Evolutionary conservation across 495 filamentous ascomycete genomes (phyloP), one percentile per base, ranked within the genome.

Genomic region (Neurospora africana): DNA sequence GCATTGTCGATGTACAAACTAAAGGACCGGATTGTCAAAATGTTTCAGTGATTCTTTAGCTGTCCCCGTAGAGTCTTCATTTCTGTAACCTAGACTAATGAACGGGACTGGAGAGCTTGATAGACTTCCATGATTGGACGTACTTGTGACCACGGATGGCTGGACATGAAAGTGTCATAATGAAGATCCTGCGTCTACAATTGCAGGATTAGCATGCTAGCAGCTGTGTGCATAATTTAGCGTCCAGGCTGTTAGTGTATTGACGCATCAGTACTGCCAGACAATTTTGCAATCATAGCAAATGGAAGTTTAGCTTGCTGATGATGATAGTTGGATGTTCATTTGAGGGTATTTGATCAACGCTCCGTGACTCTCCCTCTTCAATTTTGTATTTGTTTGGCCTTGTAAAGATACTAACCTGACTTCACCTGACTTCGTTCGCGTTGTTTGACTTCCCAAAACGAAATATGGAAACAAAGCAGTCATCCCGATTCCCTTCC

Each of bases 211-310:
- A 53, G 21, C 13, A 1, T 4, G 2, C 44, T 53, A 53, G 19
- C 3, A 10, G 2, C 6, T 9, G 13, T 0, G 5, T 2, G 6
- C 15, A 17, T 40, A 17, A 0, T 17, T 17, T 17, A 0, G 1
- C 15, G 4, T 0, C 1, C 10, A 38, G 9, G 2, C 10, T 23
- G 44, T 53, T 53, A 53, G 10, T 27, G 21, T 0, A 23, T 2
- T 53, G 44, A 23, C n/a, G 0, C 2, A 9, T 11, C 9, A 47
- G n/a, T 5, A 23, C 4, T 11, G 9, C n/a, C 9, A 23, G 44
- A 23, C 44, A 53, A 5, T 23, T 13, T 23, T 53, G 44, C 19
- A 17, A 40, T 17, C 5, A 40, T 40, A 10, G 38, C 11, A 39
- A 39, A 39, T 3, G 11, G 4, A 39, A 15, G 38, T 13, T 13